Evolutionary conservation across 176 grass and related monocot species (phyloP).

Genomic region (Oryza nivara): DNA sequence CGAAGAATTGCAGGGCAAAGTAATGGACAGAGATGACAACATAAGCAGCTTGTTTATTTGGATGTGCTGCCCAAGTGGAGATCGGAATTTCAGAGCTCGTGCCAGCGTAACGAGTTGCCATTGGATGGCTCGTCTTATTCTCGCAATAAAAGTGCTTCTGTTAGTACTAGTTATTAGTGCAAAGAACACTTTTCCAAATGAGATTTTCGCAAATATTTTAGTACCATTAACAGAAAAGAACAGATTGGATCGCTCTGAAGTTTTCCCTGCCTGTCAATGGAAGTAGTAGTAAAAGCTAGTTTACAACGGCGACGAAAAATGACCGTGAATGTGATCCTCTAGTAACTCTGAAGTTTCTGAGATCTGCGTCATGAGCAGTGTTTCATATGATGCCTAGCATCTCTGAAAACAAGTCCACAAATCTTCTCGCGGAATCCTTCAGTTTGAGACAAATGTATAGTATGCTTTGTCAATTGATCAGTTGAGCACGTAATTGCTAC

Average conservation of each 20-base stretch:
- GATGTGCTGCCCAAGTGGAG: slow-evolving; percentile 40
- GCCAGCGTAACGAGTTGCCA: slow-evolving; percentile 37
- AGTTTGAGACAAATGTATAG: background rate
- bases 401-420: background rate
- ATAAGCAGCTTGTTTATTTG: slow-evolving; percentile 30
- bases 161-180: background rate
- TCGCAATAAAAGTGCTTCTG: background rate
- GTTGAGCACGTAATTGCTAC: background rate
- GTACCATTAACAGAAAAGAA: background rate
- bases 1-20: slow-evolving; percentile 32
- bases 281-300: background rate
- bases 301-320: background rate
- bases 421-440: background rate
- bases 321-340: background rate
- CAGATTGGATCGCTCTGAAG: background rate
- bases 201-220: background rate
- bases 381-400: background rate
- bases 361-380: background rate
- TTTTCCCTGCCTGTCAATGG: background rate
- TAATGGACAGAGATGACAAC: slow-evolving; percentile 25
- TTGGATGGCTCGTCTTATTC: slow-evolving; percentile 33
- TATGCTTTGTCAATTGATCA: background rate
- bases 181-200: background rate
- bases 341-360: background rate
- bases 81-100: background rate